phyloP scores from a whole-genome alignment of 2,329 filamentous ascomycete genomes.

The Fusarium subglutinans region DNA sequence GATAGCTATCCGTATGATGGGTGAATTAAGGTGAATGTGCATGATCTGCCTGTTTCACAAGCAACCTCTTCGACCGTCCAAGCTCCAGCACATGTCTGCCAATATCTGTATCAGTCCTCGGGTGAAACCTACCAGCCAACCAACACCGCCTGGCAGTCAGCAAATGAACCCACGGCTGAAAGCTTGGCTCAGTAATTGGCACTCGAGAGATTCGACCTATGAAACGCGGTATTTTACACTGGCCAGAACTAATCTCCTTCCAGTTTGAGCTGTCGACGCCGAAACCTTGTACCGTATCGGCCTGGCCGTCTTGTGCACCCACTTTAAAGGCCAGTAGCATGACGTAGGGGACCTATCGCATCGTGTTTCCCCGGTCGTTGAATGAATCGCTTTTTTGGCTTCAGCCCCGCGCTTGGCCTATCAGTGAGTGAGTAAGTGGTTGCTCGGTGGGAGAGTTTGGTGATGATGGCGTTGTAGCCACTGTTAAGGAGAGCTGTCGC shows the following conservation, averaged over 20 bases:
- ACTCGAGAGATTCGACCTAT: neutral
- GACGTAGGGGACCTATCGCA: constrained; percentile 22
- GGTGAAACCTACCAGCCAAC: neutral
- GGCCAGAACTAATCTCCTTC: constrained; percentile 17
- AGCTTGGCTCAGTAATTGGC: constrained; percentile 14
- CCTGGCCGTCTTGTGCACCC: constrained; percentile 25
- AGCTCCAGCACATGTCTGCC: neutral
- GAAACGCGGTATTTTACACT: neutral
- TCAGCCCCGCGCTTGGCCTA: constrained; percentile 12
- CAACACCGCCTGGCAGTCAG: neutral
- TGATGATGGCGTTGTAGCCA: neutral
- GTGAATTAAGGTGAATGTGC: neutral
- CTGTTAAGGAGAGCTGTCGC: neutral
- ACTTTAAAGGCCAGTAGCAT: constrained; percentile 3
- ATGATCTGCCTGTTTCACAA: constrained; percentile 17
- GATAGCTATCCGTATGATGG: neutral
- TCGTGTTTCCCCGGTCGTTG: neutral
- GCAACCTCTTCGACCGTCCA: neutral
- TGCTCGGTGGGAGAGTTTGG: neutral
- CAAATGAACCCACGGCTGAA: constrained; percentile 7
- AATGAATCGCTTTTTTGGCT: neutral
- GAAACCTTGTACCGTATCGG: constrained; percentile 40
- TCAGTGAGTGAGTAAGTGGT: neutral
- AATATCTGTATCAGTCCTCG: neutral
- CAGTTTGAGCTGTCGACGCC: constrained; percentile 25